Evolutionary conservation across 176 grass and related monocot genomes (phyloP), one percentile per base, ranked within the genome.

Genomic region (Carex pumila): DNA sequence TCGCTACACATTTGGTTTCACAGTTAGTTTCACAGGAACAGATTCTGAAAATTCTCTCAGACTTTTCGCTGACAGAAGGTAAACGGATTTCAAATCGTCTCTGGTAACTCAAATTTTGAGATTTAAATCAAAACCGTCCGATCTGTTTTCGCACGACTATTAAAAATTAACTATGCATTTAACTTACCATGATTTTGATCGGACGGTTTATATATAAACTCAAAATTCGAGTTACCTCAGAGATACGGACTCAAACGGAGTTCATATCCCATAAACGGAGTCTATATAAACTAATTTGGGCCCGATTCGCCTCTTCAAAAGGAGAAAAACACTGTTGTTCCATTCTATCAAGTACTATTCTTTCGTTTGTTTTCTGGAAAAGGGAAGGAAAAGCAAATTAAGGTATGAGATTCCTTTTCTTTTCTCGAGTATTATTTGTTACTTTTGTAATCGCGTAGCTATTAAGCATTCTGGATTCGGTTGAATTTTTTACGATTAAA

Each of bases 391-490:
- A 56, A 78, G 73, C 73, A 45, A 34, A 78, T 49, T 65, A 6
- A 45, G 79, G 79, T 63, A 56, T 31, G n/a, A 18, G 81, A 83
- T 83, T 55, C 62, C 11, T 25, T 69, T 12, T 25, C 45, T 81
- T 50, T 83, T 67, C 22, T 29, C 47, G 18, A 50, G 43, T 68
- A 30, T 68, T 53, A 3, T 68, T 6, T 63, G 8, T 45, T 12
- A 47, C 15, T 83, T 83, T 69, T 69, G 22, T 11, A 54, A 53
- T 83, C 47, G 81, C 81, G 55, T 83, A 69, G 34, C 9, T 66
- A 49, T 68, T 31, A 83, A 83, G 81, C 81, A 54, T 83, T 15
- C 81, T 50, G 7, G 58, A 66, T 65, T 82, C 62, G 39, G 22
- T 55, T 52, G 15, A 55, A 65, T 83, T 68, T 0, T 65, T 67